These are phyloP conservation scores for Botrytis tulipae DNA, from an alignment of 2,329 filamentous ascomycete genomes.

Conservation along the genomic window DNA sequence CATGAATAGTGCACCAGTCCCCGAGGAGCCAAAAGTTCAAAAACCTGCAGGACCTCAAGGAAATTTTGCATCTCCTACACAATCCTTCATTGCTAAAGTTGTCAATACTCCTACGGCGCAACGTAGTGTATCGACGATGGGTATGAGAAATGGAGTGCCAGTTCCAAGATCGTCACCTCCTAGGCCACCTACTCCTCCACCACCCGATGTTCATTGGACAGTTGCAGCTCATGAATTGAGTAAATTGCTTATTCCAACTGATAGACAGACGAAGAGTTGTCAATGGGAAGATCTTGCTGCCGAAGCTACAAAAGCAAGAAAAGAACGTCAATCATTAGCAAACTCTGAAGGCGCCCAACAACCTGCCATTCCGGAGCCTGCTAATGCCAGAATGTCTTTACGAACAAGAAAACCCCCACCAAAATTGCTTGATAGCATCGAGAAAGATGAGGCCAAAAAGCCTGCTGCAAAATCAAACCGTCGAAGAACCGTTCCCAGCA, in stretches of 20 bases:
- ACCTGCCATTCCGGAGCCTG: slow-evolving; percentile 39
- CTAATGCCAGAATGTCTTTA: slow-evolving; percentile 65
- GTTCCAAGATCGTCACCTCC: slow-evolving; percentile 42
- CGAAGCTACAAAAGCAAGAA: slow-evolving; percentile 60
- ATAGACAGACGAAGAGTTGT: slow-evolving; percentile 73
- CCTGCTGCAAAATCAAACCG: slow-evolving; percentile 44
- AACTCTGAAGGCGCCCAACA: slow-evolving; percentile 33
- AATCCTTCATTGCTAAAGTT: slow-evolving; percentile 80
- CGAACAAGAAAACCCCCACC: slow-evolving; percentile 62
- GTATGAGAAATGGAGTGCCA: slow-evolving; percentile 38
- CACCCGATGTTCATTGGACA: slow-evolving; percentile 82
- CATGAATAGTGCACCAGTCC: slow-evolving; percentile 50
- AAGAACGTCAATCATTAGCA: slow-evolving; percentile 61
- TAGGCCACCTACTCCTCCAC: slow-evolving; percentile 61
- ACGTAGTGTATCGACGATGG: slow-evolving; percentile 59
- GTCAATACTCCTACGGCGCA: slow-evolving; percentile 61
- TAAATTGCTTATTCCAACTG: slow-evolving; percentile 74
- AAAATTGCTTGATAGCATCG: slow-evolving; percentile 53
- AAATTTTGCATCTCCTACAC: slow-evolving; percentile 83
- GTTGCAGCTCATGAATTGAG: slow-evolving; percentile 80
- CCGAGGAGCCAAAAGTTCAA: slow-evolving; percentile 49
- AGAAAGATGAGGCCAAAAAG: slow-evolving; percentile 48
- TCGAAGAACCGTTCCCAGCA: slow-evolving; percentile 60
- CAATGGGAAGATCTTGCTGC: slow-evolving; percentile 75
- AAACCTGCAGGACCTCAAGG: slow-evolving; percentile 55